A percentile compares a stretch with the other conserved stretches of the same genome.
Evolutionary conservation across 2,329 filamentous ascomycete species (phyloP).

Genomic region (Arthrobotrys musiformis): DNA sequence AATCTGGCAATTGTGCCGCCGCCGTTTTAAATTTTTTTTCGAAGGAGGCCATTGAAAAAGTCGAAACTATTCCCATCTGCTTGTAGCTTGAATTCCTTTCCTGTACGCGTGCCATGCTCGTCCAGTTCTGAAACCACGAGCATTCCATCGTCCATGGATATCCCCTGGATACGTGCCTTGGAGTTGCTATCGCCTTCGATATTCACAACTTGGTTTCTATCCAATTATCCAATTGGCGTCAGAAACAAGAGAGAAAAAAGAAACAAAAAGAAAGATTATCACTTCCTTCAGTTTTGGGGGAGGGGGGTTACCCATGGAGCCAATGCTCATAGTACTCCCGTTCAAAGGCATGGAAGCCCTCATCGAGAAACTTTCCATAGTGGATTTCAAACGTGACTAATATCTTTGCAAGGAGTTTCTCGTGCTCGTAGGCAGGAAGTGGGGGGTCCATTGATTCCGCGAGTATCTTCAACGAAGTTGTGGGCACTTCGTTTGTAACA

Average conservation of each 20-base stretch:
- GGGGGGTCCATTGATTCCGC: constrained; percentile 63
- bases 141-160: constrained; percentile 91
- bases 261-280: background rate
- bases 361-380: constrained; percentile 77
- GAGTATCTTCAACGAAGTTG: constrained; percentile 80
- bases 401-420: constrained; percentile 83
- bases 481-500: constrained; percentile 82
- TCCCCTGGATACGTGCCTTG: constrained; percentile 81
- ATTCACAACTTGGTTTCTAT: constrained; percentile 70
- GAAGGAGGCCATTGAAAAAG: constrained; percentile 89
- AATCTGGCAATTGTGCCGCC: background rate
- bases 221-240: constrained; percentile 64
- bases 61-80: constrained; percentile 99
- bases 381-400: constrained; percentile 80
- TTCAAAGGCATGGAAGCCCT: constrained; percentile 80
- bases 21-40: constrained; percentile 75
- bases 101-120: constrained; percentile 76
- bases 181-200: constrained; percentile 82
- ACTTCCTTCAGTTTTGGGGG: constrained; percentile 15
- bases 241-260: too few species aligned
- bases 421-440: constrained; percentile 72
- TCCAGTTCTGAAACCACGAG: constrained; percentile 84
- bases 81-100: constrained; percentile 83
- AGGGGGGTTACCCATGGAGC: constrained; percentile 82
- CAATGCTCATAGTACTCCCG: constrained; percentile 81